Evolutionary conservation across 495 filamentous ascomycete species (phyloP).

Genomic region (Lasiosphaeria miniovina): DNA sequence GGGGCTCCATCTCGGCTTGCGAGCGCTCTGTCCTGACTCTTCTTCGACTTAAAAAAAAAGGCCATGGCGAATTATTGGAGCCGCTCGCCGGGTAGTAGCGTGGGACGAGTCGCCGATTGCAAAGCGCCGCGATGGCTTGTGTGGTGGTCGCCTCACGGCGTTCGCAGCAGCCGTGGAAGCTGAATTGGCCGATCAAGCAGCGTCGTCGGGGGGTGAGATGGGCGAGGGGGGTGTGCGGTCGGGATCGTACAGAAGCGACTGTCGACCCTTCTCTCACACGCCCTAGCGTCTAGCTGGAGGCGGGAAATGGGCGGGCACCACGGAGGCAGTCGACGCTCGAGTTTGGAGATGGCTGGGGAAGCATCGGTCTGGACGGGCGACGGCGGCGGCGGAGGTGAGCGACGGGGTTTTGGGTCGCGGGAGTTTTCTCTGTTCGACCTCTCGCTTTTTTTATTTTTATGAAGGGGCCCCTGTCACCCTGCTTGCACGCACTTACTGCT

Average conservation of each 20-base stretch:
- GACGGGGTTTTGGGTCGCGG: slow-evolving; percentile 24
- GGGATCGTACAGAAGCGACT: neutral
- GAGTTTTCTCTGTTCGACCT: slow-evolving; percentile 34
- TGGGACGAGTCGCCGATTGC: slow-evolving; percentile 8
- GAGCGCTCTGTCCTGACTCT: slow-evolving; percentile 52
- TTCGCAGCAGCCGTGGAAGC: slow-evolving; percentile 5
- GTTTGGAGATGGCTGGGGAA: slow-evolving; percentile 37
- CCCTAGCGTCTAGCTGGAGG: slow-evolving; percentile 11
- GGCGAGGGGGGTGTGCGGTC: neutral
- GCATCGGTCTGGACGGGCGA: slow-evolving; percentile 24
- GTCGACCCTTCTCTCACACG: slow-evolving; percentile 2
- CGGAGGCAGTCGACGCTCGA: slow-evolving; percentile 32
- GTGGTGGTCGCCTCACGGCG: slow-evolving; percentile 2
- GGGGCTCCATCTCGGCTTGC: slow-evolving; percentile 46
- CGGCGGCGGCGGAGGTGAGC: slow-evolving; percentile 24
- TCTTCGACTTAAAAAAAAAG: slow-evolving; percentile 71
- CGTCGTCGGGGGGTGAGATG: slow-evolving; percentile 9
- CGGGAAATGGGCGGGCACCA: slow-evolving; percentile 12
- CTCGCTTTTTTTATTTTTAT: slow-evolving; percentile 30
- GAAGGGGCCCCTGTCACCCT: slow-evolving; percentile 23
- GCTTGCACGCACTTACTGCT: neutral
- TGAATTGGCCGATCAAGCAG: slow-evolving; percentile 19
- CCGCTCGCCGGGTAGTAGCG: slow-evolving; percentile 7
- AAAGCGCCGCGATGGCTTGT: slow-evolving; percentile 13
- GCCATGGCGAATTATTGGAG: slow-evolving; percentile 50